Percentiles rank a stretch among this genome's conserved stretches.
phyloP scores from a whole-genome alignment of 148 eudicot genomes.

The Persicaria tinctoria region DNA sequence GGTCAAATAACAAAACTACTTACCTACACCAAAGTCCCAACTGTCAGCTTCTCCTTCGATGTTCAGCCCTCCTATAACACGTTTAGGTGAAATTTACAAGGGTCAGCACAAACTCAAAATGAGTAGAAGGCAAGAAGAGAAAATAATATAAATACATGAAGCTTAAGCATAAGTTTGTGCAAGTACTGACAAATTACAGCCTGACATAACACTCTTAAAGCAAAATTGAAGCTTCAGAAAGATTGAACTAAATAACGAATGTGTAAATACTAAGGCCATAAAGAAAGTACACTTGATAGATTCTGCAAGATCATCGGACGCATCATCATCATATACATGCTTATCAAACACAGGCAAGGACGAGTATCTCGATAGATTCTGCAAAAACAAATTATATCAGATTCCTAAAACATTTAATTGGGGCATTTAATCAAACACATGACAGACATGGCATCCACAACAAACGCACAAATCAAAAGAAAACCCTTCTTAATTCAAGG shows the following conservation, averaged over 20 bases:
- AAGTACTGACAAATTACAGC: background rate
- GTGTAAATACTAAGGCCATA: background rate
- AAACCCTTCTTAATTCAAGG: too few species aligned
- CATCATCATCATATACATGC: too few species aligned
- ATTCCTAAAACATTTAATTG: too few species aligned
- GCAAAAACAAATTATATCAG: too few species aligned
- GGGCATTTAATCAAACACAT: too few species aligned
- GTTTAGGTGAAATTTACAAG: conserved; percentile 1
- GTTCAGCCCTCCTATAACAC: conserved; percentile 75
- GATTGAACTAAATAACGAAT: background rate
- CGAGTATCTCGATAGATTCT: too few species aligned
- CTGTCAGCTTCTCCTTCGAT: conserved; percentile 97
- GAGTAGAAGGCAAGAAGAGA: background rate
- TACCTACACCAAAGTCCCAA: too few species aligned
- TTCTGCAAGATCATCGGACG: too few species aligned
- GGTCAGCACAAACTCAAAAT: background rate
- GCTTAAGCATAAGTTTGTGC: background rate
- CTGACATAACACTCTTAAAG: background rate
- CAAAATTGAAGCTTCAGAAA: background rate
- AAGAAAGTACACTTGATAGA: background rate
- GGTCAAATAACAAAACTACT: too few species aligned
- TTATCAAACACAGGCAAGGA: too few species aligned
- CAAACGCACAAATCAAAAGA: too few species aligned
- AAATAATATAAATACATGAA: background rate
- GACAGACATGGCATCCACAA: too few species aligned